A percentile compares a stretch with the other conserved stretches of the same genome.
phyloP scores from a whole-genome alignment of 257 asterid genomes.

The Penstemon davidsonii region DNA sequence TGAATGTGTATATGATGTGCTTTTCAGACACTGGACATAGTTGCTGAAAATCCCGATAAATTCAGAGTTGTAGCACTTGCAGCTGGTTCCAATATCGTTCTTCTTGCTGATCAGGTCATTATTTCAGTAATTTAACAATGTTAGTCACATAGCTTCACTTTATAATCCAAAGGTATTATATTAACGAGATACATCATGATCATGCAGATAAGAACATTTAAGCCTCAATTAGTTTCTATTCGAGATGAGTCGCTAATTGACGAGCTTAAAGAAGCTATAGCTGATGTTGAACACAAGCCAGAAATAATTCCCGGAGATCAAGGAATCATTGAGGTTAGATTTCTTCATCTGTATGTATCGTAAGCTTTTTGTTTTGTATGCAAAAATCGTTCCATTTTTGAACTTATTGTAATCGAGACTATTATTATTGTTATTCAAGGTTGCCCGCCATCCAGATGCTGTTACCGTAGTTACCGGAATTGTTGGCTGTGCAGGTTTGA shows the following conservation, averaged over 20 bases:
- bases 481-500: constrained; percentile 97
- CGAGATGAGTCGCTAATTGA: constrained; percentile 63
- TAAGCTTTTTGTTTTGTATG: constrained; percentile 7
- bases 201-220: constrained; percentile 74
- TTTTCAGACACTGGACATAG: constrained; percentile 87
- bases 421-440: constrained; percentile 48
- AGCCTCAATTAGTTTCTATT: constrained; percentile 83
- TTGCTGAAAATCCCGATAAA: constrained; percentile 92
- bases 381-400: constrained; percentile 7
- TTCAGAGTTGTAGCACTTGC: constrained; percentile 93
- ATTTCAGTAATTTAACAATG: constrained; percentile 2
- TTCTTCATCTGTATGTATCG: constrained; percentile 11
- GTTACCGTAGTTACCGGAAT: constrained; percentile 95
- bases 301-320: constrained; percentile 96
- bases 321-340: constrained; percentile 85
- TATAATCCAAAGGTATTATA: background rate
- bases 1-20: constrained; percentile 14
- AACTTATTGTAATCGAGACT: constrained; percentile 2
- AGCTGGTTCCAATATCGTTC: constrained; percentile 96
- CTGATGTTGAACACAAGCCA: constrained; percentile 75
- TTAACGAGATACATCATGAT: constrained; percentile 14
- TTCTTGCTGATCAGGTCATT: constrained; percentile 95
- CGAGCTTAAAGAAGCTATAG: constrained; percentile 88
- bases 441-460: constrained; percentile 98
- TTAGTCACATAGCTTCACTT: background rate